A percentile compares a stretch with the other conserved stretches of the same genome.
Evolutionary conservation across 768 basidiomycete species (phyloP).

Genomic region (Boletus rubropictus): DNA sequence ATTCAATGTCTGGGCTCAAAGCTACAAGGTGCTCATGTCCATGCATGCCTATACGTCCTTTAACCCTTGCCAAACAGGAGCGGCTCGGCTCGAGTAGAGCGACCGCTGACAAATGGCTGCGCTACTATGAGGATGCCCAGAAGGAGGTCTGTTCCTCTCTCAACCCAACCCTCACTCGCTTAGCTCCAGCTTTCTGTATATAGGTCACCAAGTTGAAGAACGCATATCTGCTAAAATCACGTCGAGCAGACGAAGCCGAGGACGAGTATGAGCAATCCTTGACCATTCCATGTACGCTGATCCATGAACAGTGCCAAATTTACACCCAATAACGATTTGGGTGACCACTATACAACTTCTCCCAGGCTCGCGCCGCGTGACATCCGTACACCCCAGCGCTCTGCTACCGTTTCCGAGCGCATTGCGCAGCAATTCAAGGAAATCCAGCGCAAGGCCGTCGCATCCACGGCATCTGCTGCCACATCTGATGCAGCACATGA

Average conservation of each 20-base stretch:
- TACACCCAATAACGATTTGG: slow-evolving; percentile 59
- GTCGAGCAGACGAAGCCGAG: slow-evolving; percentile 85
- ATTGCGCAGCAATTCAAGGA: slow-evolving; percentile 79
- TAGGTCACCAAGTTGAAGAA: slow-evolving; percentile 64
- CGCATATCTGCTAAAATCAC: slow-evolving; percentile 69
- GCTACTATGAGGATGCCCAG: slow-evolving; percentile 64
- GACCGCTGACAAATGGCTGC: slow-evolving; percentile 60
- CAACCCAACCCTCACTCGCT: neutral
- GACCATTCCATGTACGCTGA: slow-evolving; percentile 1
- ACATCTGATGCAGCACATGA: slow-evolving; percentile 21
- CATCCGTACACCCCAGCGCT: slow-evolving; percentile 50
- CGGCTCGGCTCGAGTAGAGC: slow-evolving; percentile 55
- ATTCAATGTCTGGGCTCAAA: slow-evolving; percentile 73
- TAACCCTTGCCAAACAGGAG: slow-evolving; percentile 38
- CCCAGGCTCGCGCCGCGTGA: slow-evolving; percentile 61
- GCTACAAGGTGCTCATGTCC: slow-evolving; percentile 51
- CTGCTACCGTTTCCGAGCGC: slow-evolving; percentile 80
- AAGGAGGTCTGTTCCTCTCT: slow-evolving; percentile 44
- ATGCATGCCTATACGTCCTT: slow-evolving; percentile 5
- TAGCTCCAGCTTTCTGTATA: slow-evolving; percentile 7
- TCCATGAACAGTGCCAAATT: slow-evolving; percentile 66
- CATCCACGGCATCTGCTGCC: slow-evolving; percentile 26
- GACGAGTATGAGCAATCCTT: slow-evolving; percentile 66
- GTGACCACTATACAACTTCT: slow-evolving; percentile 79
- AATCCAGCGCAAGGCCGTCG: slow-evolving; percentile 54